phyloP scores from a whole-genome alignment of 305 asterid species.

The Fraxinus albicans region DNA sequence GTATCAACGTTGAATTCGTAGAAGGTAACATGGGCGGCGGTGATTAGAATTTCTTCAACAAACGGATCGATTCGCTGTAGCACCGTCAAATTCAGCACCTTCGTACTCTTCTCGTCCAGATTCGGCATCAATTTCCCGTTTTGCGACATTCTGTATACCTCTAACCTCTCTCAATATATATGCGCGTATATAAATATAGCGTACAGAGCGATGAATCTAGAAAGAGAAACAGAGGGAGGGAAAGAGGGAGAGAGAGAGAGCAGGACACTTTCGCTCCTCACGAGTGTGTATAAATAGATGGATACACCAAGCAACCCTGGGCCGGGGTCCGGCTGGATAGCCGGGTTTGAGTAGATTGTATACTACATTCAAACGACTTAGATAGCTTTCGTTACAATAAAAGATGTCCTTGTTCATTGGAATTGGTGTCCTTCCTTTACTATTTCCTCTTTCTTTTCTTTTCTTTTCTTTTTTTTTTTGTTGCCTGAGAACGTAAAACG shows the following conservation, averaged over 20 bases:
- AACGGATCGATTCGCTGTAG: slow-evolving; percentile 83
- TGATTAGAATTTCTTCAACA: slow-evolving; percentile 73
- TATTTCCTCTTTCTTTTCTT: too few relatives aligned
- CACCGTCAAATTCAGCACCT: slow-evolving; percentile 77
- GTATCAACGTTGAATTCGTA: slow-evolving; percentile 69
- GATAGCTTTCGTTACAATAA: too few relatives aligned
- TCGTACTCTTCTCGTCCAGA: slow-evolving; percentile 73
- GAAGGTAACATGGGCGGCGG: slow-evolving; percentile 76
- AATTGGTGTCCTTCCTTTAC: too few relatives aligned
- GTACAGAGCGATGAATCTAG: not conserved
- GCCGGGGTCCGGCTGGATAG: not conserved
- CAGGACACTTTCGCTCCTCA: not conserved
- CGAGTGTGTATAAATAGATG: not conserved
- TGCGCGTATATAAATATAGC: not conserved
- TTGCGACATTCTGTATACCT: slow-evolving; percentile 32
- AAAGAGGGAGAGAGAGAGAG: not conserved
- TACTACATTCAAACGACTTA: too few relatives aligned
- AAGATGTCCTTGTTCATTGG: too few relatives aligned
- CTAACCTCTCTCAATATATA: not conserved
- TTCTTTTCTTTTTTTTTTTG: too few relatives aligned
- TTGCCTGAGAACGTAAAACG: too few relatives aligned
- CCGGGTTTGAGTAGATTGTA: not conserved
- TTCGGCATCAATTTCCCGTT: slow-evolving; percentile 78
- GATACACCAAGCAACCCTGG: not conserved
- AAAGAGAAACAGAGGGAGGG: not conserved